These are phyloP conservation scores for Scleromitrula shiraiana DNA, from an alignment of 2,329 filamentous ascomycete genomes.

Conservation along the genomic window DNA sequence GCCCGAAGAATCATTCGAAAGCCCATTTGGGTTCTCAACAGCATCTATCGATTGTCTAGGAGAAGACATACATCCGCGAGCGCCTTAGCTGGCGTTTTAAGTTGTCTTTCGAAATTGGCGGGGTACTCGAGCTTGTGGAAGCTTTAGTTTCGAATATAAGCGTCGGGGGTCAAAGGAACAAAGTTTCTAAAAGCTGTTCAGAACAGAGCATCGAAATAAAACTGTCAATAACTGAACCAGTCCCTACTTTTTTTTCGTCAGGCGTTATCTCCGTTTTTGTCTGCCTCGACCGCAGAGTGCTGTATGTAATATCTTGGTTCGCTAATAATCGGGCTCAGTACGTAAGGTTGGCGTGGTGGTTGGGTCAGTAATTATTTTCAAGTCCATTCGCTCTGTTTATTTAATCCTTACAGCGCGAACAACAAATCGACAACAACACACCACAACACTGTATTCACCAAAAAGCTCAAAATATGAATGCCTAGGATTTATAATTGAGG, in stretches of 20 bases:
- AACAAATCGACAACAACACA: not conserved
- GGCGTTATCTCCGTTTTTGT: not conserved
- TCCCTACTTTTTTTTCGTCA: not conserved
- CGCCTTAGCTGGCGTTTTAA: constrained; percentile 23
- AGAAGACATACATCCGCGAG: constrained; percentile 29
- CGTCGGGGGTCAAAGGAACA: not conserved
- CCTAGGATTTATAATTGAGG: not conserved
- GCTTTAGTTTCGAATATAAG: constrained; percentile 3
- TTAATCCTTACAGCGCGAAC: not conserved
- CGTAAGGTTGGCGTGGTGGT: not conserved
- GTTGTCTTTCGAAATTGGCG: constrained; percentile 20
- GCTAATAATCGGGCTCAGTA: constrained; percentile 7
- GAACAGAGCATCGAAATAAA: not conserved
- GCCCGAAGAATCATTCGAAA: constrained; percentile 8
- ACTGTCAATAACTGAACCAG: not conserved
- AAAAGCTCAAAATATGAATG: not conserved
- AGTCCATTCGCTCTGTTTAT: not conserved
- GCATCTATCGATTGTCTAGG: constrained; percentile 23
- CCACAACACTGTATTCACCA: not conserved
- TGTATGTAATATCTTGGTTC: not conserved
- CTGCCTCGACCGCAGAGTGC: not conserved
- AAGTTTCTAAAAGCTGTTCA: not conserved
- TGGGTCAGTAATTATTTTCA: not conserved
- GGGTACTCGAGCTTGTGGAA: constrained; percentile 19
- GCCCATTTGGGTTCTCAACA: constrained; percentile 20